Evolutionary conservation across 441 rosid species (phyloP).

Genomic region (Populus trichocarpa): DNA sequence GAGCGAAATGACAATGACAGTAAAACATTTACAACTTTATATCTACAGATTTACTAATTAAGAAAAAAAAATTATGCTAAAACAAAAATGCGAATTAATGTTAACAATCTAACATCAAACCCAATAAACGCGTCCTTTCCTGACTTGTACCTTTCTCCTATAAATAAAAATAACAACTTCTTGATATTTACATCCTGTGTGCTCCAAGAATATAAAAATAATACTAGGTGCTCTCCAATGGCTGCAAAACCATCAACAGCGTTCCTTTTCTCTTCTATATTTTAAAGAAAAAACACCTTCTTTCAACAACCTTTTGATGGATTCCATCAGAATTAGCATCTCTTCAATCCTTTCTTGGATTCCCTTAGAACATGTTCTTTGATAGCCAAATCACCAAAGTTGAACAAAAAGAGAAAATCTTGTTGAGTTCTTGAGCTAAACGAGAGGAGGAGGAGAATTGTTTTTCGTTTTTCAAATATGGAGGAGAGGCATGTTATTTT

Average conservation of each 20-base stretch:
- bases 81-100: too few species aligned
- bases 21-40: too few species aligned
- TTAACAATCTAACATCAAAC: not conserved
- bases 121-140: not conserved
- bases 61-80: not conserved
- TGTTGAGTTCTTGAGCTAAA: not conserved
- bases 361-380: conserved; percentile 5
- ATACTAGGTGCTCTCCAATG: conserved; percentile 1
- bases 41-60: not conserved
- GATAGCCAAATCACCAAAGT: not conserved
- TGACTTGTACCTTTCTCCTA: not conserved
- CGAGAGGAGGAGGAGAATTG: not conserved
- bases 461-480: conserved; percentile 1
- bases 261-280: not conserved
- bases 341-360: conserved; percentile 44
- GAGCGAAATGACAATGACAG: too few species aligned
- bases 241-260: not conserved
- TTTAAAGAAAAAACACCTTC: not conserved
- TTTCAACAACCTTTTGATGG: conserved; percentile 20
- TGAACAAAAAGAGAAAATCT: not conserved
- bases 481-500: conserved; percentile 50
- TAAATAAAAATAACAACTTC: not conserved
- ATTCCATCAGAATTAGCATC: conserved; percentile 24
- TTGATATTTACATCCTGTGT: not conserved
- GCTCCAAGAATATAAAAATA: not conserved